A percentile compares a stretch with the other conserved stretches of the same genome.
These are phyloP conservation scores for Metschnikowia rubicola DNA, from an alignment of 805 yeast species.

Conservation along the genomic window DNA sequence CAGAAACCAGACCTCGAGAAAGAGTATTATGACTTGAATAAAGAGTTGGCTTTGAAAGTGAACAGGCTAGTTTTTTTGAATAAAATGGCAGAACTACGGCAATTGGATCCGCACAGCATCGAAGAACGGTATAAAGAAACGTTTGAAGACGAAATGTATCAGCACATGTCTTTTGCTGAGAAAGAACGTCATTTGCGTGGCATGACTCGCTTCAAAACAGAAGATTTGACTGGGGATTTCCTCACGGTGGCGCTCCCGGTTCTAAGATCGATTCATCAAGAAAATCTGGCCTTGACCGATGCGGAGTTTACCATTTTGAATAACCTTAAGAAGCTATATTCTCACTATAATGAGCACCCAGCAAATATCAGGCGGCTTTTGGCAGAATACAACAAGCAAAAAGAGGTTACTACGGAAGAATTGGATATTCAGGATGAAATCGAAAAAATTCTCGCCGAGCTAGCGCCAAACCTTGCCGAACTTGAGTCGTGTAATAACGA, in stretches of 20 bases:
- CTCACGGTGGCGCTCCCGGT: conserved; percentile 31
- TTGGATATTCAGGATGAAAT: conserved; percentile 19
- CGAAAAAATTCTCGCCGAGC: neutral
- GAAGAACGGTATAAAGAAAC: conserved; percentile 17
- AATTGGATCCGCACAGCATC: conserved; percentile 14
- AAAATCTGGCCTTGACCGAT: conserved; percentile 23
- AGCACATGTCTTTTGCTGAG: conserved; percentile 10
- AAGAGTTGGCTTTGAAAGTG: conserved; percentile 22
- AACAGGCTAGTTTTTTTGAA: conserved; percentile 30
- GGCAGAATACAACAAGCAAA: conserved; percentile 6
- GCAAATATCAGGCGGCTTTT: conserved; percentile 15
- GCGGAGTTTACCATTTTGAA: conserved; percentile 25
- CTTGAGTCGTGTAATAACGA: conserved; percentile 15
- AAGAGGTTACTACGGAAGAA: neutral
- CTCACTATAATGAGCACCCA: conserved; percentile 17
- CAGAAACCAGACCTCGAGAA: conserved; percentile 20
- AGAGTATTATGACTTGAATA: conserved; percentile 25
- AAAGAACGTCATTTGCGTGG: conserved; percentile 18
- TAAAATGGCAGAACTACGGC: conserved; percentile 21
- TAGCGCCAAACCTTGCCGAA: conserved; percentile 6
- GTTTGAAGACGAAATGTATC: conserved; percentile 2
- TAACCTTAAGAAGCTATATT: conserved; percentile 22
- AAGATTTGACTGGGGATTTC: conserved; percentile 23
- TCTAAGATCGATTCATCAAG: conserved; percentile 32
- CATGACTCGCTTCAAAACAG: conserved; percentile 24